Conservation (phyloP, 192 early-diverging fungal genomes). For the Coemansia sp. region DNA sequence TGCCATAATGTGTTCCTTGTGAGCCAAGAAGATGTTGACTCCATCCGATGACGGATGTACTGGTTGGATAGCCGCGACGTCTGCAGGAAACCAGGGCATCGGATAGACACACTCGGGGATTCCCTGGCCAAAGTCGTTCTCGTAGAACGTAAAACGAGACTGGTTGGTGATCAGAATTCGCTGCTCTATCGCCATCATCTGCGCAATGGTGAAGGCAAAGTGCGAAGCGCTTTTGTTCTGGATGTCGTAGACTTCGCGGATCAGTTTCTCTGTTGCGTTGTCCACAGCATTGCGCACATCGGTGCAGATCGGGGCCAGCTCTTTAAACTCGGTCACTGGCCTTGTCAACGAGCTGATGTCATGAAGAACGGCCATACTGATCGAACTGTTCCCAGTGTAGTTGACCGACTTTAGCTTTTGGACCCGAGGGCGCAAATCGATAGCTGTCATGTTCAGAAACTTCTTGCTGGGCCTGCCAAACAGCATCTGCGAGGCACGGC, state of each 20-base stretch:
- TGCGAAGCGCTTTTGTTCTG: background rate
- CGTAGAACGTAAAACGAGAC: conserved; percentile 10
- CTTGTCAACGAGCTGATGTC: background rate
- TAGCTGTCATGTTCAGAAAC: conserved; percentile 3
- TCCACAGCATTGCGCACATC: background rate
- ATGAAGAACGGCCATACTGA: background rate
- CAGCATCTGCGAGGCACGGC: background rate
- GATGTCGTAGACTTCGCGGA: background rate
- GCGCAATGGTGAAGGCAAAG: conserved; percentile 2
- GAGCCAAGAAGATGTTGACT: background rate
- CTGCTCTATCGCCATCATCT: background rate
- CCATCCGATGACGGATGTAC: conserved; percentile 1
- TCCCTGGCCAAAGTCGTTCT: conserved; percentile 17
- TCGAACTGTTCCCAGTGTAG: conserved; percentile 2
- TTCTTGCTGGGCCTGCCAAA: background rate
- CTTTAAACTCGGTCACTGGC: background rate
- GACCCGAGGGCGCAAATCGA: conserved; percentile 9
- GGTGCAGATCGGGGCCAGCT: conserved; percentile 2
- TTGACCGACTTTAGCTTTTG: background rate
- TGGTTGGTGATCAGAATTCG: conserved; percentile 13
- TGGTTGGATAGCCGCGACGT: conserved; percentile 12
- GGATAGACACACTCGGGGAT: conserved; percentile 13
- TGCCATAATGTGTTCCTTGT: background rate
- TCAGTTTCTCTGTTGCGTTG: background rate
- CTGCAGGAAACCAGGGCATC: conserved; percentile 5